These are phyloP conservation scores for Gnomoniopsis smithogilvyi DNA, from an alignment of 2,329 filamentous ascomycete species.

Conservation along the genomic window DNA sequence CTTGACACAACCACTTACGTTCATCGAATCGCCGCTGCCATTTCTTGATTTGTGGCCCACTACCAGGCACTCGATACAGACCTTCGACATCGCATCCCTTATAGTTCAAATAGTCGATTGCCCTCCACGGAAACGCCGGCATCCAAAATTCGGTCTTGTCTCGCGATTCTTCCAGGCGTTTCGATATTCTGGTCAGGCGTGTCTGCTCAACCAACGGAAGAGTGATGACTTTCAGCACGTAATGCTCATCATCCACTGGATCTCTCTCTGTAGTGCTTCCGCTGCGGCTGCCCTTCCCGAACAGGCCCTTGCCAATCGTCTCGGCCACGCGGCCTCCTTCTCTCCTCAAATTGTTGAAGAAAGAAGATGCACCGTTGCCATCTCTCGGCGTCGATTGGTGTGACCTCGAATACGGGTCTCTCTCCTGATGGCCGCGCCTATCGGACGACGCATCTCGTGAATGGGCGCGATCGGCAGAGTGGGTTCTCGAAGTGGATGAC, in stretches of 20 bases:
- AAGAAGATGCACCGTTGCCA: conserved; percentile 53
- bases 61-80: conserved; percentile 87
- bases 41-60: conserved; percentile 84
- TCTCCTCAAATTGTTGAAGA: conserved; percentile 72
- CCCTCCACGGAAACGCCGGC: conserved; percentile 92
- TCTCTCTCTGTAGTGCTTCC: conserved; percentile 68
- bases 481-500: conserved; percentile 61
- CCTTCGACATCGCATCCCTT: conserved; percentile 93
- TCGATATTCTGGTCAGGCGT: conserved; percentile 86
- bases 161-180: conserved; percentile 78
- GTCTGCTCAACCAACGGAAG: conserved; percentile 84
- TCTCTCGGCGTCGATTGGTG: conserved; percentile 57
- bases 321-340: conserved; percentile 73
- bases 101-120: conserved; percentile 94
- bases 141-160: conserved; percentile 99
- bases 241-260: conserved; percentile 74
- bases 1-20: conserved; percentile 44
- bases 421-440: conserved; percentile 44
- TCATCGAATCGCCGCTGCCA: conserved; percentile 92
- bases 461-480: conserved; percentile 65
- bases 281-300: conserved; percentile 72
- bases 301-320: conserved; percentile 77
- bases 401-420: conserved; percentile 38
- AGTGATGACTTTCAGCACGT: conserved; percentile 81
- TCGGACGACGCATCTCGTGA: conserved; percentile 40